Evolutionary conservation across 331 rosid genomes (phyloP).

Genomic region (Rhamnella rubrinervis): DNA sequence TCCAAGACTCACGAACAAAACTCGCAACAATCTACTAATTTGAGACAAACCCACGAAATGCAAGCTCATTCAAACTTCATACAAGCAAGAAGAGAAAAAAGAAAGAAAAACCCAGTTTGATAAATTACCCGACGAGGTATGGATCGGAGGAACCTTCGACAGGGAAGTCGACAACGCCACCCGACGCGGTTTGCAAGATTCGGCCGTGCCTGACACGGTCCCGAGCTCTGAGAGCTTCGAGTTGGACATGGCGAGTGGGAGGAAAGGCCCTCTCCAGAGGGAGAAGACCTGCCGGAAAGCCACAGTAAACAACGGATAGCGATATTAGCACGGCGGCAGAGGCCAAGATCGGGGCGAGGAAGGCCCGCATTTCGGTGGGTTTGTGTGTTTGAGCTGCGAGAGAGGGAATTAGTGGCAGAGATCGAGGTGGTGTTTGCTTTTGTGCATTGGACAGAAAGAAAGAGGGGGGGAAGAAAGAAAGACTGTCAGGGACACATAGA

Average conservation of each 20-base stretch:
- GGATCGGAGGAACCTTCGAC: slow-evolving; percentile 95
- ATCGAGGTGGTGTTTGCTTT: slow-evolving; percentile 29
- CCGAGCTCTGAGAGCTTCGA: slow-evolving; percentile 59
- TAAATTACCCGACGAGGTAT: slow-evolving; percentile 63
- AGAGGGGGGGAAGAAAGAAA: neutral
- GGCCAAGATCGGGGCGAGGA: slow-evolving; percentile 26
- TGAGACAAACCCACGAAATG: slow-evolving; percentile 31
- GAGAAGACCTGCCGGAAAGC: slow-evolving; percentile 46
- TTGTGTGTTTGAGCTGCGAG: slow-evolving; percentile 9
- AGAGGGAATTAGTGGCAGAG: slow-evolving; percentile 29
- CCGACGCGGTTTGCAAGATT: slow-evolving; percentile 58
- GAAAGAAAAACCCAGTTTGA: slow-evolving; percentile 18
- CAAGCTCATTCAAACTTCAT: slow-evolving; percentile 10
- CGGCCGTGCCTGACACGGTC: slow-evolving; percentile 75
- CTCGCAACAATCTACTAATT: neutral
- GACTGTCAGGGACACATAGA: slow-evolving; percentile 11
- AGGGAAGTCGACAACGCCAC: slow-evolving; percentile 83
- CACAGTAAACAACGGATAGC: slow-evolving; percentile 39
- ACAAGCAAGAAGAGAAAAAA: neutral
- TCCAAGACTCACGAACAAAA: neutral
- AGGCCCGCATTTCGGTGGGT: slow-evolving; percentile 48
- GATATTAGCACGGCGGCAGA: slow-evolving; percentile 24
- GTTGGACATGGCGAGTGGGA: slow-evolving; percentile 42
- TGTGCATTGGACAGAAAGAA: slow-evolving; percentile 37
- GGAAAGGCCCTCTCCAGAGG: slow-evolving; percentile 74